Evolutionary conservation across 768 basidiomycete genomes (phyloP).

Genomic region (Rhizopogon vinicolor): DNA sequence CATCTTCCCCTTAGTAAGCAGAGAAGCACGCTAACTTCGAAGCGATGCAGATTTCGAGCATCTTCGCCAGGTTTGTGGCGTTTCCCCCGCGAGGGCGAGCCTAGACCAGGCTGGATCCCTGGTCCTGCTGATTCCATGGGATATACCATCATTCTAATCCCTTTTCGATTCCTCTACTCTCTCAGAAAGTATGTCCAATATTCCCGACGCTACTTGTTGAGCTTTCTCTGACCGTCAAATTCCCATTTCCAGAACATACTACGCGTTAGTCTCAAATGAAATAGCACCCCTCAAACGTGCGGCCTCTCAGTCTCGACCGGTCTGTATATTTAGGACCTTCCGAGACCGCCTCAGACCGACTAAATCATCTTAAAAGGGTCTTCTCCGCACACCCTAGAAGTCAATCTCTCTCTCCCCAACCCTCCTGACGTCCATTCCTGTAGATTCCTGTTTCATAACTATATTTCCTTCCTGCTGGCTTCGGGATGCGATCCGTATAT

Average conservation of each 20-base stretch:
- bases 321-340: conserved; percentile 10
- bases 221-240: neutral
- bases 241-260: neutral
- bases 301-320: conserved; percentile 13
- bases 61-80: too few relatives aligned
- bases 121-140: neutral
- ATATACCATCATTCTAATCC: neutral
- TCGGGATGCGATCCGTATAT: conserved; percentile 15
- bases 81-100: too few relatives aligned
- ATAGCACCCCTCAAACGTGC: conserved; percentile 7
- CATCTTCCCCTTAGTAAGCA: neutral
- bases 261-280: conserved; percentile 15
- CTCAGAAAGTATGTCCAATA: conserved; percentile 4
- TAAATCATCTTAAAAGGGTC: neutral
- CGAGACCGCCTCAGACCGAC: neutral
- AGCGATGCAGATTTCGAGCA: too few relatives aligned
- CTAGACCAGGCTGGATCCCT: too few relatives aligned
- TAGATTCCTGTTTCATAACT: neutral
- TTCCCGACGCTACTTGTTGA: neutral
- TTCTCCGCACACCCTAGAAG: neutral
- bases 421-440: neutral
- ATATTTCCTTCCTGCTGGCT: conserved; percentile 4
- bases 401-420: conserved; percentile 1
- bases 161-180: neutral
- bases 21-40: neutral